Evolutionary conservation across 257 asterid species (phyloP).

Genomic region (Cinchona pubescens): DNA sequence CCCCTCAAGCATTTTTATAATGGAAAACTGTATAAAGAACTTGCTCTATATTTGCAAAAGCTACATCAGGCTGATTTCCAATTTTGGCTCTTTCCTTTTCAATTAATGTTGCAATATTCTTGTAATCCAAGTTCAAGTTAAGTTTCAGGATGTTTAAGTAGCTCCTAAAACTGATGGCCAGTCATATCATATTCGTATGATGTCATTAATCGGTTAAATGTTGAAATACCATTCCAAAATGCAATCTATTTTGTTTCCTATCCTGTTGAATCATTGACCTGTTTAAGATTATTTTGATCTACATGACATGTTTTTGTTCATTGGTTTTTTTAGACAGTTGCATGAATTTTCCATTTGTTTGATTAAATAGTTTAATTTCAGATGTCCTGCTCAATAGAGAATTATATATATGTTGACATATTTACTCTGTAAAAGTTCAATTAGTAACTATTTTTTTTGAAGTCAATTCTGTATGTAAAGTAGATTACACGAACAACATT

Average conservation of each 20-base stretch:
- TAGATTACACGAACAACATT: not conserved
- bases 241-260: no score
- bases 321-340: no score
- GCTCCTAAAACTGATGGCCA: not conserved
- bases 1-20: not conserved
- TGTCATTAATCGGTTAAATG: not conserved
- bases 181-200: no score
- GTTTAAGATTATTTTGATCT: no score
- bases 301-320: not conserved
- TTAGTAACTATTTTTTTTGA: not conserved
- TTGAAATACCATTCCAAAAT: not conserved
- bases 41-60: not conserved
- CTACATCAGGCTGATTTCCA: no score
- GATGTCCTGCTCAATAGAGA: no score
- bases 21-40: not conserved
- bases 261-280: not conserved
- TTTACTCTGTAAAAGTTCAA: not conserved
- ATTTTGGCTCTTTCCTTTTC: no score
- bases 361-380: no score
- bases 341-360: no score
- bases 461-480: no score
- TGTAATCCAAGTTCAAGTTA: not conserved
- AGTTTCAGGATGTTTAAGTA: not conserved
- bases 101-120: not conserved
- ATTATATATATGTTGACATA: no score